Evolutionary conservation across 192 early-diverging fungal species (phyloP).

Genomic region (Linnemannia hyalina): DNA sequence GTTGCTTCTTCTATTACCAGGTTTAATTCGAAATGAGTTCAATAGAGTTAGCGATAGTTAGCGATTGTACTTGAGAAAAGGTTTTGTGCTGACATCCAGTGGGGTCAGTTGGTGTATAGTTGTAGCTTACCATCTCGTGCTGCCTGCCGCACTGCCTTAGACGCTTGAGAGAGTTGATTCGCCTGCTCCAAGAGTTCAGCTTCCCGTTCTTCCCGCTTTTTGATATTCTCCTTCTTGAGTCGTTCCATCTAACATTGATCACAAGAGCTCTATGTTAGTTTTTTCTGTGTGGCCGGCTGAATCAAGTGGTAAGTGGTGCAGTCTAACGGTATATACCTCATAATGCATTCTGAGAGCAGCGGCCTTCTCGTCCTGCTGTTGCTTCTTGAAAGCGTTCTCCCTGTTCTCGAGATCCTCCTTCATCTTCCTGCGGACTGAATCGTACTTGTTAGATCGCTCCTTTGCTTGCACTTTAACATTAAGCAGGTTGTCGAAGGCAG

Average conservation of each 20-base stretch:
- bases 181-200: slow-evolving; percentile 40
- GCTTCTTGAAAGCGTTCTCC: slow-evolving; percentile 61
- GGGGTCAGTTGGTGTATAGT: too few species aligned
- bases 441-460: slow-evolving; percentile 60
- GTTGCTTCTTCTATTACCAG: slow-evolving; percentile 29
- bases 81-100: not conserved
- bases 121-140: slow-evolving; percentile 27
- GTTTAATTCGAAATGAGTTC: not conserved
- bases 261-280: not conserved
- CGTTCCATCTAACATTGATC: slow-evolving; percentile 37
- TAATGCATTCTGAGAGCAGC: slow-evolving; percentile 58
- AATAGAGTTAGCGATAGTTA: not conserved
- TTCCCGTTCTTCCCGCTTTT: slow-evolving; percentile 24
- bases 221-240: slow-evolving; percentile 36
- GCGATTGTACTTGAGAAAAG: not conserved
- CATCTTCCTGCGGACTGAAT: slow-evolving; percentile 57
- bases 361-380: slow-evolving; percentile 55
- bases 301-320: not conserved
- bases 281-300: too few species aligned
- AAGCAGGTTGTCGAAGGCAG: slow-evolving; percentile 61
- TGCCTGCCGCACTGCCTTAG: slow-evolving; percentile 13
- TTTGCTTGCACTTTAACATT: slow-evolving; percentile 59
- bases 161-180: slow-evolving; percentile 20
- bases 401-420: slow-evolving; percentile 62
- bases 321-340: slow-evolving; percentile 15